Conservation (phyloP, 192 early-diverging fungal species). For the Backusella australiensis region DNA sequence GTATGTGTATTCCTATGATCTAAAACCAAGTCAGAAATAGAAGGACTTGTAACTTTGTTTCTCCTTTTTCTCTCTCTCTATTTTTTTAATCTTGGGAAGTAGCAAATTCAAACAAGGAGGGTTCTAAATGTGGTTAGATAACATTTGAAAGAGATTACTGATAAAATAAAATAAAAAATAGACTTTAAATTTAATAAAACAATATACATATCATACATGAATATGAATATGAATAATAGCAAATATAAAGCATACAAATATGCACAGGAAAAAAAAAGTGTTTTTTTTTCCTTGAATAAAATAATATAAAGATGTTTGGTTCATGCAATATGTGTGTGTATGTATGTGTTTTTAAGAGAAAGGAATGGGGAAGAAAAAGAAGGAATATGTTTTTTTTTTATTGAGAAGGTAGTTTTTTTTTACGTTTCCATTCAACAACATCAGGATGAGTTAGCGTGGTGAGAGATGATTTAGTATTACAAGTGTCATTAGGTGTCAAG, state of each 20-base stretch:
- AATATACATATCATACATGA: no score
- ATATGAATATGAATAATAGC: background rate
- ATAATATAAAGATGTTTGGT: background rate
- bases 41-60: background rate
- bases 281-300: background rate
- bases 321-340: background rate
- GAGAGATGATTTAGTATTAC: background rate
- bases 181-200: background rate
- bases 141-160: background rate
- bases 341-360: background rate
- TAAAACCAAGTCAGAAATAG: background rate
- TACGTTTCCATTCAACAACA: conserved; percentile 20
- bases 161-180: background rate
- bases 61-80: no score
- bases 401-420: background rate
- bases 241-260: background rate
- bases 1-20: background rate
- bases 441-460: background rate
- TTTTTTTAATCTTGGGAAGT: background rate
- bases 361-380: background rate
- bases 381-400: background rate
- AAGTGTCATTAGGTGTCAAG: background rate
- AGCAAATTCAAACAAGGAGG: background rate
- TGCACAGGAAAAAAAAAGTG: background rate
- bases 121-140: background rate